phyloP scores from a whole-genome alignment of 805 yeast genomes.

The Saccharomyces eubayanus region DNA sequence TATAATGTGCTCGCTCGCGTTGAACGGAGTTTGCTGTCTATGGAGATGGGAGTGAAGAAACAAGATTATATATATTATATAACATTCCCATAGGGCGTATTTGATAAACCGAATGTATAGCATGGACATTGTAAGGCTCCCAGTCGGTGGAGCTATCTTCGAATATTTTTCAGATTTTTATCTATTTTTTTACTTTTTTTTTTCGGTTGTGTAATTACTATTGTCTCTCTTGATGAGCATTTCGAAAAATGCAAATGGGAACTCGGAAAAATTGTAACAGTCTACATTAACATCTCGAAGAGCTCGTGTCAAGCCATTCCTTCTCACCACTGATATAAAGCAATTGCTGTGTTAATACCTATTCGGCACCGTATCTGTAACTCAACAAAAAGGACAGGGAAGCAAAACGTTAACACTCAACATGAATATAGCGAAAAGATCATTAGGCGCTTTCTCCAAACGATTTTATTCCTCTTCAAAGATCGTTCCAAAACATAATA shows the following conservation, averaged over 20 bases:
- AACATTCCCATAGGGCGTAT: not conserved
- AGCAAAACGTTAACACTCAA: not conserved
- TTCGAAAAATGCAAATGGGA: not conserved
- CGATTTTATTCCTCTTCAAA: slow-evolving; percentile 1
- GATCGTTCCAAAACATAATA: not conserved
- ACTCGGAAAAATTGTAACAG: not conserved
- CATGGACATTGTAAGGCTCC: not conserved
- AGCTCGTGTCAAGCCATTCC: not conserved
- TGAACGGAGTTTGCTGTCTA: slow-evolving; percentile 23
- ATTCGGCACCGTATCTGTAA: not conserved
- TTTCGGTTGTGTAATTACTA: not conserved
- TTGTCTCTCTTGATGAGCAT: not conserved
- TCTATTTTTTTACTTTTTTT: not conserved
- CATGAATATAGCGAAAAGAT: not conserved
- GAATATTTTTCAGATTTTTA: not conserved
- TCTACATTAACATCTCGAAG: not conserved
- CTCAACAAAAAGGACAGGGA: not conserved
- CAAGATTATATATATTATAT: not conserved
- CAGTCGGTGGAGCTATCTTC: no score
- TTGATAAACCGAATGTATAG: slow-evolving; percentile 3
- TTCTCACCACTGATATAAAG: no score
- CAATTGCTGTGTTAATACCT: not conserved
- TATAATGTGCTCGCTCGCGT: slow-evolving; percentile 19
- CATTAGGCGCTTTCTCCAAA: not conserved
- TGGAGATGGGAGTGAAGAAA: slow-evolving; percentile 17